Evolutionary conservation across 2,329 filamentous ascomycete genomes (phyloP).

Genomic region (Peltaster fructicola): DNA sequence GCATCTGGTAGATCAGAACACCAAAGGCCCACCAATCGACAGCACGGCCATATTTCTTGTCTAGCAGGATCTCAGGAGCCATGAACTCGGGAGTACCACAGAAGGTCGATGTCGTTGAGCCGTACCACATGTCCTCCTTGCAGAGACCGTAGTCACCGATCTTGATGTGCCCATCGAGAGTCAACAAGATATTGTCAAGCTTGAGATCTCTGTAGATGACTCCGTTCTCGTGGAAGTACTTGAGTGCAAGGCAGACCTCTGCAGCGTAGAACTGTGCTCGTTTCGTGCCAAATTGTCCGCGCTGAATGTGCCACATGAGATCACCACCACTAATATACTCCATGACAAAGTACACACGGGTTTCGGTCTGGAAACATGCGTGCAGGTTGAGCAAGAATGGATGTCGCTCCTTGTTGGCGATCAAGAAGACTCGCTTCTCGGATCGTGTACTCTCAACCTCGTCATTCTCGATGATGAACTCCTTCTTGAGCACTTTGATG

Average conservation of each 20-base stretch:
- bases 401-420: conserved; percentile 92
- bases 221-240: conserved; percentile 98
- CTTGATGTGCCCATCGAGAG: conserved; percentile 93
- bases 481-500: conserved; percentile 98
- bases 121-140: conserved; percentile 99
- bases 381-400: conserved; percentile 91
- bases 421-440: conserved; percentile 91
- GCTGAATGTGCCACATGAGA: conserved; percentile 96
- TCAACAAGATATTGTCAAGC: conserved; percentile 78
- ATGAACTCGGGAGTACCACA: conserved; percentile 99
- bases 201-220: conserved; percentile 85
- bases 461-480: conserved; percentile 99
- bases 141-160: conserved; percentile 97
- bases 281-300: conserved; percentile 88
- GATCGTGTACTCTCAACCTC: conserved; percentile 96
- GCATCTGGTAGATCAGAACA: conserved; percentile 98
- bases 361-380: conserved; percentile 98
- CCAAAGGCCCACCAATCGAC: conserved; percentile 99
- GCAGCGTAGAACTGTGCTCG: conserved; percentile 95
- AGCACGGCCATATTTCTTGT: conserved; percentile 94
- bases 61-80: conserved; percentile 94
- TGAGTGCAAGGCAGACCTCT: conserved; percentile 89
- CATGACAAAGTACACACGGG: conserved; percentile 97
- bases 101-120: conserved; percentile 90
- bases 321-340: conserved; percentile 98